Evolutionary conservation across 2,329 filamentous ascomycete species (phyloP).

Genomic region (Lachnellula willkommii): DNA sequence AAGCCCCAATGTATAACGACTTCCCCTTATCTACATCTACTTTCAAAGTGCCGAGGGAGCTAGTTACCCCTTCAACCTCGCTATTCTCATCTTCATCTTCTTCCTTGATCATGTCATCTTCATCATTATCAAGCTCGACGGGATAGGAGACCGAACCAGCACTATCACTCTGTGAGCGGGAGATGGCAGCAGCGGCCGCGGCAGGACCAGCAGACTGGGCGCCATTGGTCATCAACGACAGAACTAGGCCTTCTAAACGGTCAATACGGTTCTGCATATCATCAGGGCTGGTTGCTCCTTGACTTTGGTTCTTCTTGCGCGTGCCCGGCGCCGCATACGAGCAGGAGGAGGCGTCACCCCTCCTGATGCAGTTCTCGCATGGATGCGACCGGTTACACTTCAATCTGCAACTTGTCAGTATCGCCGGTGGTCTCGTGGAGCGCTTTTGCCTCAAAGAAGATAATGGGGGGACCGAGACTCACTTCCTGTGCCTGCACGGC

Average conservation of each 20-base stretch:
- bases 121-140: slow-evolving; percentile 46
- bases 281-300: slow-evolving; percentile 64
- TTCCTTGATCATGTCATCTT: slow-evolving; percentile 53
- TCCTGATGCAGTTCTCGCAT: slow-evolving; percentile 91
- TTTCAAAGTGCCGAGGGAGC: slow-evolving; percentile 75
- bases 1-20: slow-evolving; percentile 73
- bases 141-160: slow-evolving; percentile 24
- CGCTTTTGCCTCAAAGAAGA: neutral
- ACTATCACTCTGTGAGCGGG: slow-evolving; percentile 34
- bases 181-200: slow-evolving; percentile 44
- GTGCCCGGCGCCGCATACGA: slow-evolving; percentile 69
- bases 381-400: slow-evolving; percentile 92
- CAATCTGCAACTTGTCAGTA: slow-evolving; percentile 48
- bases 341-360: slow-evolving; percentile 74
- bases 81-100: slow-evolving; percentile 57
- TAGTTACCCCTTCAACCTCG: slow-evolving; percentile 65
- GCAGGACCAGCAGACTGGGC: slow-evolving; percentile 57
- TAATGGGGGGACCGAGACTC: slow-evolving; percentile 31
- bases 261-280: slow-evolving; percentile 99
- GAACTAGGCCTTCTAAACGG: slow-evolving; percentile 82
- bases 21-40: slow-evolving; percentile 71
- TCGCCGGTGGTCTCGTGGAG: neutral
- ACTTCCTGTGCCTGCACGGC: slow-evolving; percentile 90
- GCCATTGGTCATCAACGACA: slow-evolving; percentile 91
- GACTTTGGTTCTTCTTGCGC: slow-evolving; percentile 68